These are phyloP conservation scores for Xylaria bambusicola DNA, from an alignment of 495 filamentous ascomycete genomes.

Conservation along the genomic window DNA sequence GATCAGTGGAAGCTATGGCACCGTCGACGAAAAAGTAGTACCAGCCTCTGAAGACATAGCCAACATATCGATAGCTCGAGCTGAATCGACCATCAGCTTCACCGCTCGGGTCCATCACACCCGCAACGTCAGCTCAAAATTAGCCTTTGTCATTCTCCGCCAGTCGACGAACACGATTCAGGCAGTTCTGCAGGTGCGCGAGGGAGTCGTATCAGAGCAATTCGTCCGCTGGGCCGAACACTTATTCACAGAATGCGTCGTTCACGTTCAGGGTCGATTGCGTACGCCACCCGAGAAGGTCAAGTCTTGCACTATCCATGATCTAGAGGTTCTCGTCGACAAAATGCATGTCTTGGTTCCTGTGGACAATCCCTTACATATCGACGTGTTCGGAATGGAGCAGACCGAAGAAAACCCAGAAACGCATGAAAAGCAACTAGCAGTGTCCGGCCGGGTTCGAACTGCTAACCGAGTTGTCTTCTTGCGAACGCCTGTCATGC, in stretches of 20 bases:
- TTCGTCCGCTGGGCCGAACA: slow-evolving; percentile 89
- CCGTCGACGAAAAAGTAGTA: slow-evolving; percentile 36
- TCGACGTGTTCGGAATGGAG: slow-evolving; percentile 61
- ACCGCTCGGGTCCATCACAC: slow-evolving; percentile 84
- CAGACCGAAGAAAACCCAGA: slow-evolving; percentile 41
- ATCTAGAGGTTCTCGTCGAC: slow-evolving; percentile 78
- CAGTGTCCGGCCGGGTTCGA: slow-evolving; percentile 48
- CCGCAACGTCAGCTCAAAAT: slow-evolving; percentile 78
- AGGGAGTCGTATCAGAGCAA: slow-evolving; percentile 62
- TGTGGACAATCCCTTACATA: slow-evolving; percentile 68
- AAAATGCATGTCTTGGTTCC: slow-evolving; percentile 67
- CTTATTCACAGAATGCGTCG: slow-evolving; percentile 76
- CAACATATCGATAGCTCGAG: slow-evolving; percentile 32
- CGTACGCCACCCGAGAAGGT: slow-evolving; percentile 75
- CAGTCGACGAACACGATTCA: slow-evolving; percentile 83
- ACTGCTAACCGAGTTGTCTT: slow-evolving; percentile 83
- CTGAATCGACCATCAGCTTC: slow-evolving; percentile 72
- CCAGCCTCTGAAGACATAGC: slow-evolving; percentile 26
- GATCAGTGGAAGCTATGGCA: slow-evolving; percentile 63
- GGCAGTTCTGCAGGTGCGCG: slow-evolving; percentile 65
- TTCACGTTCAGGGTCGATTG: slow-evolving; percentile 74
- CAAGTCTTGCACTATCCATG: slow-evolving; percentile 72
- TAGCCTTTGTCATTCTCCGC: slow-evolving; percentile 85
- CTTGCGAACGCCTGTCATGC: slow-evolving; percentile 79
- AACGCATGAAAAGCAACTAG: slow-evolving; percentile 44